These are phyloP conservation scores for Didymella pinodella DNA, from an alignment of 2,329 filamentous ascomycete species.

Conservation along the genomic window DNA sequence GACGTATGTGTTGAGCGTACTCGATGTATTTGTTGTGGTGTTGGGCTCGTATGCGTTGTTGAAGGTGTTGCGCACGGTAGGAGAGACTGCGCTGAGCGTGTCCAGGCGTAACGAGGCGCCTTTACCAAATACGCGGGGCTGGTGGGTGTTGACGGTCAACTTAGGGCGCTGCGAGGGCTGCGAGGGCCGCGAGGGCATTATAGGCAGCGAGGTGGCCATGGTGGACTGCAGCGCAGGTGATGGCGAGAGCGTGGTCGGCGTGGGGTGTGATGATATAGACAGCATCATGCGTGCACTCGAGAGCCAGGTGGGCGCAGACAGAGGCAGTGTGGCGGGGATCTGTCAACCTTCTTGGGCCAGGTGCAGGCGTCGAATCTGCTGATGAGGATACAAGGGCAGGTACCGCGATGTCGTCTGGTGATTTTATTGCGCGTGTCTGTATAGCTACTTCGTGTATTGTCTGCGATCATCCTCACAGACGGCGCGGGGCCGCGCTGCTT, in stretches of 20 bases:
- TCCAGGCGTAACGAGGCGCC: conserved; percentile 62
- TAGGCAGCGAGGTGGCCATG: conserved; percentile 57
- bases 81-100: conserved; percentile 64
- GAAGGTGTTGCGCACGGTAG: conserved; percentile 68
- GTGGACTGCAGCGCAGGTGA: conserved; percentile 44
- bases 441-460: not conserved
- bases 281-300: conserved; percentile 47
- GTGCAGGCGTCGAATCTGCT: conserved; percentile 23
- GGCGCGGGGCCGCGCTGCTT: conserved; percentile 21
- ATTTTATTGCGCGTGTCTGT: not conserved
- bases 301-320: conserved; percentile 18
- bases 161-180: conserved; percentile 60
- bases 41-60: conserved; percentile 63
- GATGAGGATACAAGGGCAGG: conserved; percentile 1
- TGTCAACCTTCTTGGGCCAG: conserved; percentile 20
- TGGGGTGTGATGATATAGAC: conserved; percentile 46
- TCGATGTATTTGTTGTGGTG: conserved; percentile 18
- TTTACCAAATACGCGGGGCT: conserved; percentile 60
- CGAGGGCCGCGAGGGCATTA: conserved; percentile 48
- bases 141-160: conserved; percentile 67
- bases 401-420: not conserved
- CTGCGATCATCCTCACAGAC: not conserved
- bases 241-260: conserved; percentile 36
- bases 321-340: conserved; percentile 19
- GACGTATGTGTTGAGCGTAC: conserved; percentile 25